Evolutionary conservation across 192 early-diverging fungal species (phyloP), one percentile per base, ranked within the genome.

Genomic region (Oehlia diaphana): DNA sequence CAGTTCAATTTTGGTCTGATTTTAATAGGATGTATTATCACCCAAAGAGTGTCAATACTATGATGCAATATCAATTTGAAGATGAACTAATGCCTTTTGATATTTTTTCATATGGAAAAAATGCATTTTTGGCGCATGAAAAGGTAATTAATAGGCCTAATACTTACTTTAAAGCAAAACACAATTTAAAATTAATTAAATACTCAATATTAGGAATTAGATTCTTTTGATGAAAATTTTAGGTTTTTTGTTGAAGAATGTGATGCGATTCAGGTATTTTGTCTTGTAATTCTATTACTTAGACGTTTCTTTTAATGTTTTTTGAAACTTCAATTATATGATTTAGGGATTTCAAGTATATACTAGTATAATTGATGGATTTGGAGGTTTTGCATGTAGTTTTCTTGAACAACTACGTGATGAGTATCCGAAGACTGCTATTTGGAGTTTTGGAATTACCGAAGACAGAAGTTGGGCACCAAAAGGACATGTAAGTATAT

Each of bases 1-100:
- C 81, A 23, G 88, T 89, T 49, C 82, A 83, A 49, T 87, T 85
- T 19, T 97, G 96, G 96, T 91, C 96, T 0, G 96, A 98, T 78
- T 95, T 89, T 81, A 93, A 90, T 81, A 88, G 90, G 42, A 86
- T 91, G 21, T 94, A 88, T 75, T 95, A 91, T 82, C 92, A 94
- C 74, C 92, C 92, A 65, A 88, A 92, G 28, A 89, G 93, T 1
- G 81, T 91, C 53, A 84, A 82, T 63, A 63, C 72, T n/a, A 76
- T 91, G 13, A 78, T 70, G 3, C 13, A 74, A 3, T 88, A 88
- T 75, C 84, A 84, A 66, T 64, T 83, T 19, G 83, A 86, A 12
- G 86, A 86, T 42, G 80, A 81, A 14, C 82, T 87, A 23, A 85
- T 81, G 49, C 88, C 90, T 9, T 91, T 91, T 72, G 86, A 91